These are phyloP conservation scores for Millerago galiae DNA, from an alignment of 805 yeast genomes.

Conservation along the genomic window DNA sequence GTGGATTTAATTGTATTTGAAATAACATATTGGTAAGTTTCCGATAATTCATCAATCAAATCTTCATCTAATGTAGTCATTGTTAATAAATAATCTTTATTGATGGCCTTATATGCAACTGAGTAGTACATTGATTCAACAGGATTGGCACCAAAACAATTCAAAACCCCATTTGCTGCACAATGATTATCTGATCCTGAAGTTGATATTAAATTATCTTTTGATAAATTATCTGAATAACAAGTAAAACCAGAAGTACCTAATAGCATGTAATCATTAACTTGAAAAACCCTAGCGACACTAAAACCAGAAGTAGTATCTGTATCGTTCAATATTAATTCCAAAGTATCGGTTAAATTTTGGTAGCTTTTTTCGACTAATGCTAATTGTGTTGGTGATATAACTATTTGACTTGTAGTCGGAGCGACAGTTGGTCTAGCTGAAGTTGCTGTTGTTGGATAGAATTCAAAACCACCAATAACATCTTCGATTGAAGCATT, in stretches of 20 bases:
- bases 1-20: background rate
- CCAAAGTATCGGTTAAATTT: background rate
- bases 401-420: background rate
- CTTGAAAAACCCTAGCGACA: slow-evolving; percentile 6
- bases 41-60: background rate
- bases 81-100: slow-evolving; percentile 1
- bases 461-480: slow-evolving; percentile 3
- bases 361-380: background rate
- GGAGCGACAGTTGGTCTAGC: background rate
- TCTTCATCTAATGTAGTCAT: slow-evolving; percentile 1
- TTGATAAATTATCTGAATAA: slow-evolving; percentile 2
- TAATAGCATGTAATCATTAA: slow-evolving; percentile 5
- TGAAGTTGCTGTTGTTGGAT: background rate
- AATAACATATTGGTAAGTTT: background rate
- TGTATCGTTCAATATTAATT: background rate
- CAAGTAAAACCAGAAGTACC: slow-evolving; percentile 5
- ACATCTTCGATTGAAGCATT: slow-evolving; percentile 6
- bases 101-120: slow-evolving; percentile 2
- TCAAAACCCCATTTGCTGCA: slow-evolving; percentile 5
- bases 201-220: background rate
- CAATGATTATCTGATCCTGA: background rate
- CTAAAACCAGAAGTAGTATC: slow-evolving; percentile 1
- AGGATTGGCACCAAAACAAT: slow-evolving; percentile 3
- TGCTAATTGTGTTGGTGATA: background rate
- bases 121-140: background rate